Evolutionary conservation across 768 basidiomycete species (phyloP), one percentile per base, ranked within the genome.

Genomic region (Boletus reticulatus): DNA sequence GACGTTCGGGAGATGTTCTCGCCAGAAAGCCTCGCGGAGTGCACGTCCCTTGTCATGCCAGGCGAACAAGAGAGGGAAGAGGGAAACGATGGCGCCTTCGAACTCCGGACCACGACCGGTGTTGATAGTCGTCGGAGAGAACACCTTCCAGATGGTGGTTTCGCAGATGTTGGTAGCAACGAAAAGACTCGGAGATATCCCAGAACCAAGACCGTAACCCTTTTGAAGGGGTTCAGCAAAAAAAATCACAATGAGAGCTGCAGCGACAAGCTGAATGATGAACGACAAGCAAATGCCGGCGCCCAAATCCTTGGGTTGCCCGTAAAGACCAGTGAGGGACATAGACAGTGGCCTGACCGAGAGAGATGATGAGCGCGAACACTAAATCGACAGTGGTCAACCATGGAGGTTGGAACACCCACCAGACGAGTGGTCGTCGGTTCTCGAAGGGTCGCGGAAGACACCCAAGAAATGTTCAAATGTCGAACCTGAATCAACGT

Each of bases 131-230:
- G 94, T 98, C 11, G 97, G 97, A 1, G 93, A 95, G 77, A 99
- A 98, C 2, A 96, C 97, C 70, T 99, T 99, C 96, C 96, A 99
- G 70, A 98, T 86, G 77, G 98, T 98, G 59, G 89, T 92, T 74
- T 99, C 97, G 75, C 96, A 98, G 65, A 99, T 98, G 81, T 98
- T 99, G 78, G 97, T 98, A 6, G 96, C 97, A 65, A 98, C 97
- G 83, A 98, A 98, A 55, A 98, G 88, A n/a, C n/a, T n/a, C n/a
- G n/a, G n/a, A 55, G 94, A 95, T 74, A 99, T 98, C 60, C 97
- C 97, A 6, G 93, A 95, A 55, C 97, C 97, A 59, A 98, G 92
- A 70, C 97, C 96, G 73, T 99, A 98, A 42, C 96, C 97, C 72
- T 98, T 98, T 67, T 98, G 96, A 62, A 99, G 90, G 58, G 3